Conservation (phyloP, 208 protist species). For the Lotmaria passim region DNA sequence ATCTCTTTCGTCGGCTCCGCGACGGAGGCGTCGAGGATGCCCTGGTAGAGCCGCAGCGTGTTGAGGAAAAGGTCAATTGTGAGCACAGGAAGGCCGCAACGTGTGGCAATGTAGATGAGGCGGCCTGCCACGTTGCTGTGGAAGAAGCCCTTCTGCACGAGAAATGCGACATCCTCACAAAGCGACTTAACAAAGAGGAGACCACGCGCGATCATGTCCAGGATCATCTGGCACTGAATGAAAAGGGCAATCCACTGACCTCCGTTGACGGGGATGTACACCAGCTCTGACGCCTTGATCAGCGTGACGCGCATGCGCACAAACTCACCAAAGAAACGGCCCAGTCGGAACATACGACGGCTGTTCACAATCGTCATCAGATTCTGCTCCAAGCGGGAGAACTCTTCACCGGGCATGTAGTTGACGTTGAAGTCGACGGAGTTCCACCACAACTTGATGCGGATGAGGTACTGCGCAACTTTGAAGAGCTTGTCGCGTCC, state of each 20-base stretch:
- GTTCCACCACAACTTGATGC: conserved; percentile 83
- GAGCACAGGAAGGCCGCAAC: conserved; percentile 82
- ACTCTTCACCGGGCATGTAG: conserved; percentile 80
- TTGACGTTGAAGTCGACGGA: conserved; percentile 77
- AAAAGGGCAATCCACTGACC: conserved; percentile 85
- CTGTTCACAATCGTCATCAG: conserved; percentile 93
- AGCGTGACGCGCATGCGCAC: conserved; percentile 89
- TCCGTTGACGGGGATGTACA: conserved; percentile 83
- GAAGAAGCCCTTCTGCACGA: conserved; percentile 91
- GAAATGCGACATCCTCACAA: conserved; percentile 87
- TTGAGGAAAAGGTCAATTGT: conserved; percentile 89
- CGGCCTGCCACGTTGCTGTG: conserved; percentile 81
- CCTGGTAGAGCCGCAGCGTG: conserved; percentile 84
- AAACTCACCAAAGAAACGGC: conserved; percentile 90
- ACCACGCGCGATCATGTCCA: conserved; percentile 81
- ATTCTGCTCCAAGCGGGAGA: conserved; percentile 78
- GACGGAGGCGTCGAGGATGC: conserved; percentile 76
- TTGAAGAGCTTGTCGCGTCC: conserved; percentile 92
- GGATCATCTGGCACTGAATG: conserved; percentile 92
- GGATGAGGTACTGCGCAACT: conserved; percentile 86
- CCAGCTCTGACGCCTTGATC: conserved; percentile 87
- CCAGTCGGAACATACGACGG: conserved; percentile 85
- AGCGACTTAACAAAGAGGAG: conserved; percentile 88
- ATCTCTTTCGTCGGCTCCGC: conserved; percentile 51
- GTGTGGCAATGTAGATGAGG: conserved; percentile 75